phyloP scores from a whole-genome alignment of 805 yeast genomes.

The Lipomyces yamadae region DNA sequence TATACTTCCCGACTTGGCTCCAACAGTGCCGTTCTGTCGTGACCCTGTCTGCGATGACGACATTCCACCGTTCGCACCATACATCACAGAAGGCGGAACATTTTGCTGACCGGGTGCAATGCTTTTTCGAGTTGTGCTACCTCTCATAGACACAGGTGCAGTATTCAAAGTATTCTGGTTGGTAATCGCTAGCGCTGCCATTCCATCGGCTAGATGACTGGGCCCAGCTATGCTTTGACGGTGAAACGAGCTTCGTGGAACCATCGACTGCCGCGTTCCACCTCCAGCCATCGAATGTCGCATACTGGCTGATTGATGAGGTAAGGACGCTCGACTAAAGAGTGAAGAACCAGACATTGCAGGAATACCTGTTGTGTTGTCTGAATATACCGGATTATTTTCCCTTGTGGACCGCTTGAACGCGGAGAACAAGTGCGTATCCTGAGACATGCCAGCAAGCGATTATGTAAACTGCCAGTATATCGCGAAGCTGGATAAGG shows the following conservation, averaged over 20 bases:
- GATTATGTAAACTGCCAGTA: neutral
- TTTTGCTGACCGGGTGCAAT: slow-evolving; percentile 30
- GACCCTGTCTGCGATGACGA: neutral
- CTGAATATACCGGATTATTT: slow-evolving; percentile 10
- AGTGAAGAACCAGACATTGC: slow-evolving; percentile 17
- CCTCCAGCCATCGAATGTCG: slow-evolving; percentile 33
- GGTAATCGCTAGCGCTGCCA: slow-evolving; percentile 21
- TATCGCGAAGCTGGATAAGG: neutral
- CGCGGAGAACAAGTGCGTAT: slow-evolving; percentile 34
- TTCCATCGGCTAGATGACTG: slow-evolving; percentile 11
- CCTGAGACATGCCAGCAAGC: slow-evolving; percentile 29
- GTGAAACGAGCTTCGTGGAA: slow-evolving; percentile 31
- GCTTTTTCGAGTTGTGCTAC: slow-evolving; percentile 26
- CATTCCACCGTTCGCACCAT: slow-evolving; percentile 8
- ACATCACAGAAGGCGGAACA: slow-evolving; percentile 18
- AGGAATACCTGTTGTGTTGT: slow-evolving; percentile 10
- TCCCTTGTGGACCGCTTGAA: slow-evolving; percentile 32
- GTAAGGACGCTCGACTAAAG: slow-evolving; percentile 25
- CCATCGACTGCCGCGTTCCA: slow-evolving; percentile 35
- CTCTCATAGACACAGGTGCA: slow-evolving; percentile 34
- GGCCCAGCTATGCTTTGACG: slow-evolving; percentile 35
- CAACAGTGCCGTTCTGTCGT: slow-evolving; percentile 25
- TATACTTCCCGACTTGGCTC: slow-evolving; percentile 3
- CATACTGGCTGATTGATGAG: slow-evolving; percentile 13
- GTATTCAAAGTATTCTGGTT: slow-evolving; percentile 27